Evolutionary conservation across 805 yeast species (phyloP).

Genomic region (Ogataea neopini): DNA sequence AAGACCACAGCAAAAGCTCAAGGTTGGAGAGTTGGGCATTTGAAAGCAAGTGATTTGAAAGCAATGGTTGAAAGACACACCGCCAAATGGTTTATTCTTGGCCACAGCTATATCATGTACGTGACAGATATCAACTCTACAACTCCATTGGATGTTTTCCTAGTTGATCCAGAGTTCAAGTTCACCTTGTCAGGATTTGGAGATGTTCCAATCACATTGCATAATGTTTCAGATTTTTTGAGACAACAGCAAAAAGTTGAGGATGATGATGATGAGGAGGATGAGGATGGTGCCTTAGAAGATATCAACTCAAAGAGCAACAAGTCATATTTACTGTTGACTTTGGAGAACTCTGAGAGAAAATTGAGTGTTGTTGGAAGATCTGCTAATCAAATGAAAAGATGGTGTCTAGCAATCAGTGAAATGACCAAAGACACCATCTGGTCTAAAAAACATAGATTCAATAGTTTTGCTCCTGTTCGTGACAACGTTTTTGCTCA

Average conservation of each 20-base stretch:
- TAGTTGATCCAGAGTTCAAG: slow-evolving; percentile 78
- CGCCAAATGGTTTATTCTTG: slow-evolving; percentile 86
- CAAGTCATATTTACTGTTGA: slow-evolving; percentile 52
- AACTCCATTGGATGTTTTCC: slow-evolving; percentile 84
- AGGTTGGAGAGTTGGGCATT: slow-evolving; percentile 96
- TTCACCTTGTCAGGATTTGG: slow-evolving; percentile 49
- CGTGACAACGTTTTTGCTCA: slow-evolving; percentile 85
- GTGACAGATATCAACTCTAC: slow-evolving; percentile 87
- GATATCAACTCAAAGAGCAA: slow-evolving; percentile 33
- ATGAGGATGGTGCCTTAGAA: slow-evolving; percentile 38
- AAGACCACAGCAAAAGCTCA: slow-evolving; percentile 83
- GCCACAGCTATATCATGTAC: slow-evolving; percentile 81
- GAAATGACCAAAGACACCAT: slow-evolving; percentile 65
- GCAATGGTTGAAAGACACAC: slow-evolving; percentile 91
- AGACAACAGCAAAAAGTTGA: slow-evolving; percentile 21
- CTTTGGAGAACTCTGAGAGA: slow-evolving; percentile 76
- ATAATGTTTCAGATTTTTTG: slow-evolving; percentile 19
- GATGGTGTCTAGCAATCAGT: slow-evolving; percentile 76
- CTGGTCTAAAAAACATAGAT: slow-evolving; percentile 78
- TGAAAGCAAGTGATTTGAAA: slow-evolving; percentile 71
- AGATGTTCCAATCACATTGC: slow-evolving; percentile 28
- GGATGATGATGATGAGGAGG: slow-evolving; percentile 41
- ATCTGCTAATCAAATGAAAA: slow-evolving; percentile 60
- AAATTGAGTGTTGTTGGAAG: slow-evolving; percentile 70
- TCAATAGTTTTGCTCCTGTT: slow-evolving; percentile 91